Percentiles rank a stretch among this genome's conserved stretches.
Conservation (phyloP, 257 asterid species). For the Orobanche coerulescens region DNA sequence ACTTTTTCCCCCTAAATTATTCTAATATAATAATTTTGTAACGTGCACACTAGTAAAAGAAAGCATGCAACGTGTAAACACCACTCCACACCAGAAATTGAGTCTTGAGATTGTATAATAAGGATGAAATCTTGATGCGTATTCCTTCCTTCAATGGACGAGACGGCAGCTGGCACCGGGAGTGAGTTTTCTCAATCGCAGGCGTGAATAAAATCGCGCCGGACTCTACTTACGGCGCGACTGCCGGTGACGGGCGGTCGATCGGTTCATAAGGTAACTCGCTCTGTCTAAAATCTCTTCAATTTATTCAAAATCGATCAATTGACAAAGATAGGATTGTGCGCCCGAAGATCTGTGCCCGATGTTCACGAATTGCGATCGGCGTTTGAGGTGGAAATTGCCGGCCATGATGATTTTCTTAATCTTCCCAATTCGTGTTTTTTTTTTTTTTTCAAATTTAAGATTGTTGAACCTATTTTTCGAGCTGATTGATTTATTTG, state of each 20-base stretch:
- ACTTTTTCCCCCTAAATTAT: too few relatives aligned
- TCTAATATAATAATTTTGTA: too few relatives aligned
- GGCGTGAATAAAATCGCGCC: constrained; percentile 8
- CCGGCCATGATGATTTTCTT: background rate
- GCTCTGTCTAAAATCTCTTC: background rate
- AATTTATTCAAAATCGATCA: background rate
- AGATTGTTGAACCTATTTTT: background rate
- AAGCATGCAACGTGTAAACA: constrained; percentile 22
- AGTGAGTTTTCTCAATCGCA: constrained; percentile 21
- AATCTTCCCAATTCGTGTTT: background rate
- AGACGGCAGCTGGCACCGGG: background rate
- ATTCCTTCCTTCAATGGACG: constrained; percentile 16
- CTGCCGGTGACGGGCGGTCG: constrained; percentile 21
- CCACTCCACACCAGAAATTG: background rate
- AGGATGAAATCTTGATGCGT: constrained; percentile 1
- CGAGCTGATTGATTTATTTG: background rate
- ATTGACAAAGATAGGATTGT: background rate
- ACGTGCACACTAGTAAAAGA: background rate
- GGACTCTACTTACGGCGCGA: constrained; percentile 9
- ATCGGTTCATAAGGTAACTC: constrained; percentile 20
- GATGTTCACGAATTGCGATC: constrained; percentile 2
- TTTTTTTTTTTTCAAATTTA: background rate
- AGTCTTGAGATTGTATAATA: background rate
- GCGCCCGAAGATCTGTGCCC: background rate
- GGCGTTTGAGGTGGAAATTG: constrained; percentile 6